Conservation (phyloP, 805 yeast species). For the Ogataea haglerorum region DNA sequence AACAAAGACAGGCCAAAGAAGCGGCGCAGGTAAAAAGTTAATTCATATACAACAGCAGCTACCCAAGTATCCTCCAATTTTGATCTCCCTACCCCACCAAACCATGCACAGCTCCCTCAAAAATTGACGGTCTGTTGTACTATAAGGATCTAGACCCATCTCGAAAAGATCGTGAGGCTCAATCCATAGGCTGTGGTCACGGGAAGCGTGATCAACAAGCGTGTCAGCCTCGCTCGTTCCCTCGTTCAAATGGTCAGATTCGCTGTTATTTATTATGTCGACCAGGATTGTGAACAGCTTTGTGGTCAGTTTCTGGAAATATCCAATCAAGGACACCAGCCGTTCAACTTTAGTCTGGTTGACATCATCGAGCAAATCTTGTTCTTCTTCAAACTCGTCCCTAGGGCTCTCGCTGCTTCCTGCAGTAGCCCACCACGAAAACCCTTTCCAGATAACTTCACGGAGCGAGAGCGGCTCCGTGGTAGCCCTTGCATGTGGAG, state of each 20-base stretch:
- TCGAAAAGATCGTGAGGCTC: slow-evolving; percentile 46
- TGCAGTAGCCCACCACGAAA: slow-evolving; percentile 86
- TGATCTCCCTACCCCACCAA: slow-evolving; percentile 47
- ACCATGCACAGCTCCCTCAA: slow-evolving; percentile 37
- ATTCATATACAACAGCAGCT: slow-evolving; percentile 33
- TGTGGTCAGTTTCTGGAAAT: slow-evolving; percentile 48
- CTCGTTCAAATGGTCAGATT: slow-evolving; percentile 17
- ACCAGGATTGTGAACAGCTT: slow-evolving; percentile 39
- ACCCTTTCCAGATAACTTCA: slow-evolving; percentile 63
- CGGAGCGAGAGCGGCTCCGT: slow-evolving; percentile 52
- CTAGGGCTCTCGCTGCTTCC: slow-evolving; percentile 51
- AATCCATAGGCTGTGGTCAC: slow-evolving; percentile 25
- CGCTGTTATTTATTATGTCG: slow-evolving; percentile 36
- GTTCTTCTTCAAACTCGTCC: slow-evolving; percentile 39
- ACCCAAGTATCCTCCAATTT: slow-evolving; percentile 36
- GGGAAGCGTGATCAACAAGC: slow-evolving; percentile 1
- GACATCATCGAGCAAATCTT: slow-evolving; percentile 24
- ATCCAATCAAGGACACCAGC: slow-evolving; percentile 40
- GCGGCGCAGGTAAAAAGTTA: slow-evolving; percentile 3
- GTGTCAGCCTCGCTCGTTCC: slow-evolving; percentile 13
- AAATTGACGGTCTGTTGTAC: slow-evolving; percentile 43
- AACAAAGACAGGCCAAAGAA: slow-evolving; percentile 6
- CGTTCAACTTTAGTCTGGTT: slow-evolving; percentile 24
- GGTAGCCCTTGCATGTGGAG: slow-evolving; percentile 17
- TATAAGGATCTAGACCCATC: slow-evolving; percentile 59